Percentiles rank a stretch among this genome's conserved stretches.
These are phyloP conservation scores for Fagopyrum homotropicum DNA, from an alignment of 148 eudicot genomes.

Conservation along the genomic window DNA sequence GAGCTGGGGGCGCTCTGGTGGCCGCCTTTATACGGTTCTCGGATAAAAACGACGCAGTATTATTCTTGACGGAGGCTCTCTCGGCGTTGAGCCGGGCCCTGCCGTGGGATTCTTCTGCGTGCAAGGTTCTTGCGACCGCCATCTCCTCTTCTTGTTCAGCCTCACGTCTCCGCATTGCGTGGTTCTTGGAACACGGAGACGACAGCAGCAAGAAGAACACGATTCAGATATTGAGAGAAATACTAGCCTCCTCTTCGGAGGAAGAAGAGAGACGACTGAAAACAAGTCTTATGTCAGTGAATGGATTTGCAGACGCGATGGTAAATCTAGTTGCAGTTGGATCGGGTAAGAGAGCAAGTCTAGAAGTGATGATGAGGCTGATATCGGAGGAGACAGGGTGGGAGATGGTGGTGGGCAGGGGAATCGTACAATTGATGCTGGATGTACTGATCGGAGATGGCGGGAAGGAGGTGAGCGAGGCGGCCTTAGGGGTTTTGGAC, in stretches of 20 bases:
- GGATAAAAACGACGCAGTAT: neutral
- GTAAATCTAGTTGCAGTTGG: neutral
- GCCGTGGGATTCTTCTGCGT: neutral
- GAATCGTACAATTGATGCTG: neutral
- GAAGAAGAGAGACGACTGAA: neutral
- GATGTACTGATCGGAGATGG: neutral
- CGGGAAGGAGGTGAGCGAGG: conserved; percentile 21
- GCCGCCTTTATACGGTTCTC: conserved; percentile 2
- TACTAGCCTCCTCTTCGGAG: neutral
- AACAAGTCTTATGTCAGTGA: neutral
- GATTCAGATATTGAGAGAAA: conserved; percentile 1
- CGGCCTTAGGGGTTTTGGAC: conserved; percentile 36
- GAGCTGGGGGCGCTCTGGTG: conserved; percentile 6
- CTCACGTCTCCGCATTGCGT: neutral
- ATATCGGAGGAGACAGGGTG: neutral
- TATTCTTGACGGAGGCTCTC: conserved; percentile 5
- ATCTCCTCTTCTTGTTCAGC: conserved; percentile 1
- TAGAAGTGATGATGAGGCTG: neutral
- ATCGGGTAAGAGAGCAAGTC: conserved; percentile 2
- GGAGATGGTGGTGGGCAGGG: neutral
- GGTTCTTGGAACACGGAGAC: conserved; percentile 7
- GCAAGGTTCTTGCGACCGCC: neutral
- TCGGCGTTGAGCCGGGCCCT: conserved; percentile 1
- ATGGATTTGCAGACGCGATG: neutral
- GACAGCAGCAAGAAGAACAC: conserved; percentile 12